phyloP scores from a whole-genome alignment of 1,284 basidiomycete genomes.

The Schizopora paradoxa region DNA sequence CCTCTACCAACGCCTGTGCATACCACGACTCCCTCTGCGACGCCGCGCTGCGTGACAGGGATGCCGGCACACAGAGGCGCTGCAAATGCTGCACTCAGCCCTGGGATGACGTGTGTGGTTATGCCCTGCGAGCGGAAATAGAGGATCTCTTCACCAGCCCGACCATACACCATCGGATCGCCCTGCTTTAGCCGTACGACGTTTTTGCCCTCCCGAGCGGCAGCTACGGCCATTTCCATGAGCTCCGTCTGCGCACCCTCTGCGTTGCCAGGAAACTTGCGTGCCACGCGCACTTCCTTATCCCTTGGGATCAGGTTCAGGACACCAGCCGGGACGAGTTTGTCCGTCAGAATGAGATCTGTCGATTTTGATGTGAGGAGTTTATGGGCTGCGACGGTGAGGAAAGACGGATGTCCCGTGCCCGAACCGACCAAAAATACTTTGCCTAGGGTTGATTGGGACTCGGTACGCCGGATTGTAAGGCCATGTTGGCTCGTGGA shows the following conservation, averaged over 20 bases:
- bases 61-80: constrained; percentile 88
- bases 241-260: constrained; percentile 92
- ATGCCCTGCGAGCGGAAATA: constrained; percentile 85
- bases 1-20: constrained; percentile 91
- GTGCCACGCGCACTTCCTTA: constrained; percentile 77
- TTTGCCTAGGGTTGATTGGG: constrained; percentile 44
- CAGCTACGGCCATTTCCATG: constrained; percentile 86
- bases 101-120: constrained; percentile 82
- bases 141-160: constrained; percentile 91
- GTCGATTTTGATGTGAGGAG: constrained; percentile 73
- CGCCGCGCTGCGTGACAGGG: constrained; percentile 93
- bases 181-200: constrained; percentile 96
- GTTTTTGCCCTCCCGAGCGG: constrained; percentile 71
- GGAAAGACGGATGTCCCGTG: constrained; percentile 88
- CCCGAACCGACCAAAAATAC: constrained; percentile 92
- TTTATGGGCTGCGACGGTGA: constrained; percentile 83
- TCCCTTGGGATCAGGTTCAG: constrained; percentile 80
- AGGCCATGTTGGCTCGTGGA: not conserved
- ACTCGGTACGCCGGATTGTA: constrained; percentile 15
- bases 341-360: constrained; percentile 89
- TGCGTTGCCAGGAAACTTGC: constrained; percentile 96
- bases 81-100: constrained; percentile 84
- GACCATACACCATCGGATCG: constrained; percentile 92
- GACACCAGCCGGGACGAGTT: constrained; percentile 91
- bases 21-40: constrained; percentile 82